Conservation (phyloP, 176 grass and related monocot species). For the Avena insularis region DNA sequence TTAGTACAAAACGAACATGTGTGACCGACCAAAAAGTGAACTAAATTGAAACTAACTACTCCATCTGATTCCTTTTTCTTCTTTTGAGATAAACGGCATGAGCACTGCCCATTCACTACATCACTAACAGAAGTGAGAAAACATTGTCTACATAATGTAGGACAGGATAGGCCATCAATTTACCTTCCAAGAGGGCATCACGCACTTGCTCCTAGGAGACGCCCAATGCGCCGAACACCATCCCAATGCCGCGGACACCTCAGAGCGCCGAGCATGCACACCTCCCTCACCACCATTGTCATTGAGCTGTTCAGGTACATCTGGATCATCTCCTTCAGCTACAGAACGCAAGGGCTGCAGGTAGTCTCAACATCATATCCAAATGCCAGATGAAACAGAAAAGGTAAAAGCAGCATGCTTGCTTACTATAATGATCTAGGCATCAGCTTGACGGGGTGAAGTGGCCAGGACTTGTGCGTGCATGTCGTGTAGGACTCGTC, state of each 20-base stretch:
- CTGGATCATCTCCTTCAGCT: slow-evolving; percentile 83
- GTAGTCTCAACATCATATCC: not conserved
- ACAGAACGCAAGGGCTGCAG: no score
- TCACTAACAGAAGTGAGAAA: not conserved
- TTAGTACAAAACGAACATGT: not conserved
- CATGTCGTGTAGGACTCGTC: slow-evolving; percentile 5
- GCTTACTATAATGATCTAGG: slow-evolving; percentile 70
- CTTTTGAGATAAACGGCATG: not conserved
- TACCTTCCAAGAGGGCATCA: slow-evolving; percentile 75
- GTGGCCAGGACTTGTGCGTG: slow-evolving; percentile 51
- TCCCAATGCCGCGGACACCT: slow-evolving; percentile 65
- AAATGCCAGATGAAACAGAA: not conserved
- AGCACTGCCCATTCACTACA: no score
- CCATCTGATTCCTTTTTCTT: not conserved
- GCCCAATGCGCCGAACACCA: slow-evolving; percentile 61
- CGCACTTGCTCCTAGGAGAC: slow-evolving; percentile 66
- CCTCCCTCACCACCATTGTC: slow-evolving; percentile 21
- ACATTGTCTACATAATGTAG: not conserved
- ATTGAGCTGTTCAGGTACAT: slow-evolving; percentile 49
- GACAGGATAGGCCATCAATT: not conserved
- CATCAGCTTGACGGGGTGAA: slow-evolving; percentile 78
- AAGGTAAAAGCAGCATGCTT: not conserved
- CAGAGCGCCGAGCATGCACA: slow-evolving; percentile 55
- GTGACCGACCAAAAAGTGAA: not conserved
- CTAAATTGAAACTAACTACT: not conserved